phyloP scores from a whole-genome alignment of 1,139 yeast genomes.

The Hemisphaericaspora xylofermentans region DNA sequence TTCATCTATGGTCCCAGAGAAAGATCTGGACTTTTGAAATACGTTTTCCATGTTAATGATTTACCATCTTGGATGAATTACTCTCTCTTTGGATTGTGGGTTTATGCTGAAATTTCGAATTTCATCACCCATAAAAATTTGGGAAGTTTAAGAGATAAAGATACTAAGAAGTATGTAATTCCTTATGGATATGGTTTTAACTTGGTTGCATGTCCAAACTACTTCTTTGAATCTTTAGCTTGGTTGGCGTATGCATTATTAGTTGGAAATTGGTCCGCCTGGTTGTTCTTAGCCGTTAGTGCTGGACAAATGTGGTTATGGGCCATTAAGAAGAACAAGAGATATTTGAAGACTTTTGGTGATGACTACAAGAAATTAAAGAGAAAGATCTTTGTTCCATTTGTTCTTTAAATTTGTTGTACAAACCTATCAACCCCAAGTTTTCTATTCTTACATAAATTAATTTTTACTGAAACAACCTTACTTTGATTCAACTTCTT shows the following conservation, averaged over 20 bases:
- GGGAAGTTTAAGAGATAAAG: constrained; percentile 53
- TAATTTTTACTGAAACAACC: constrained; percentile 12
- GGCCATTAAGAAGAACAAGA: constrained; percentile 72
- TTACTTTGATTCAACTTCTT: constrained; percentile 8
- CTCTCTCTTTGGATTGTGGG: constrained; percentile 51
- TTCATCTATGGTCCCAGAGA: constrained; percentile 64
- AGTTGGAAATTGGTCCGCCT: constrained; percentile 76
- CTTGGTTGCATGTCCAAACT: constrained; percentile 72
- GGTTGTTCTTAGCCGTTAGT: constrained; percentile 69
- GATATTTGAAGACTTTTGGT: constrained; percentile 70
- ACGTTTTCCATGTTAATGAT: constrained; percentile 34
- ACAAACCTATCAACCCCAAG: neutral
- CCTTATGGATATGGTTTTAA: constrained; percentile 49
- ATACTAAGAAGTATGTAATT: constrained; percentile 34
- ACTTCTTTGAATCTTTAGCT: constrained; percentile 76
- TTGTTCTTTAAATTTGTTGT: constrained; percentile 11
- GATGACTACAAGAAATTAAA: constrained; percentile 67
- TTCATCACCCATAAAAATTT: constrained; percentile 64
- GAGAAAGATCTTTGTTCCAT: constrained; percentile 67
- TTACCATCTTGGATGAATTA: constrained; percentile 24
- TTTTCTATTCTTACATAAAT: constrained; percentile 2
- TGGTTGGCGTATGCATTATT: constrained; percentile 72
- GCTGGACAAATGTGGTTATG: constrained; percentile 76
- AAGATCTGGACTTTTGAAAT: constrained; percentile 16
- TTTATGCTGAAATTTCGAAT: constrained; percentile 69